A percentile compares a stretch with the other conserved stretches of the same genome.
These are phyloP conservation scores for Camptophora hylomeconis DNA, from an alignment of 2,329 filamentous ascomycete species.

Conservation along the genomic window DNA sequence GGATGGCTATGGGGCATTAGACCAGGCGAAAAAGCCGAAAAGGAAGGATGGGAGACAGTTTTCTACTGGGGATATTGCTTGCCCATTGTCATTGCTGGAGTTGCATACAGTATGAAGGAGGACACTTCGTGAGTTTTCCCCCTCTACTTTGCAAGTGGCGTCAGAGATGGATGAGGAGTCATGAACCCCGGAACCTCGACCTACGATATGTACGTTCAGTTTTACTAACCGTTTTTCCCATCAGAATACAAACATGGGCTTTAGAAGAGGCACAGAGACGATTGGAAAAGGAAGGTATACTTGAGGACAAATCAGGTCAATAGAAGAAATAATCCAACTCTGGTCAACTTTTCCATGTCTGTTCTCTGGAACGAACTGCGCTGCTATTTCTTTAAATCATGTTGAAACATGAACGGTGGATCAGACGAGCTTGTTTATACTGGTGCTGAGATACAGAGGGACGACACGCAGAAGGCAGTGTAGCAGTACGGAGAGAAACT, in stretches of 20 bases:
- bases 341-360: neutral
- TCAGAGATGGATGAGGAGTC: no score
- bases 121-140: constrained; percentile 77
- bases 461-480: no score
- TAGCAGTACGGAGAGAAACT: no score
- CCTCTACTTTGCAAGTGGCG: neutral
- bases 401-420: no score
- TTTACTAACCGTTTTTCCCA: constrained; percentile 1
- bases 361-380: no score
- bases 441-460: no score
- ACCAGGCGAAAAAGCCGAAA: constrained; percentile 88
- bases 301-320: constrained; percentile 63
- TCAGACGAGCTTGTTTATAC: no score
- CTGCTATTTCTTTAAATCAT: no score
- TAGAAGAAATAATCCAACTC: neutral
- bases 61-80: constrained; percentile 64
- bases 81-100: constrained; percentile 45
- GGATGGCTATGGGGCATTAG: constrained; percentile 92
- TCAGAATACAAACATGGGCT: constrained; percentile 97
- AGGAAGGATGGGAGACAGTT: constrained; percentile 88
- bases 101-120: constrained; percentile 91
- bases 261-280: constrained; percentile 90
- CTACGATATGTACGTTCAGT: no score
- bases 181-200: no score
- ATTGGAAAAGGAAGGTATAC: constrained; percentile 88